Percentiles rank a stretch among this genome's conserved stretches.
Evolutionary conservation across 805 yeast genomes (phyloP).

Genomic region (Metschnikowia baotianmanensis): DNA sequence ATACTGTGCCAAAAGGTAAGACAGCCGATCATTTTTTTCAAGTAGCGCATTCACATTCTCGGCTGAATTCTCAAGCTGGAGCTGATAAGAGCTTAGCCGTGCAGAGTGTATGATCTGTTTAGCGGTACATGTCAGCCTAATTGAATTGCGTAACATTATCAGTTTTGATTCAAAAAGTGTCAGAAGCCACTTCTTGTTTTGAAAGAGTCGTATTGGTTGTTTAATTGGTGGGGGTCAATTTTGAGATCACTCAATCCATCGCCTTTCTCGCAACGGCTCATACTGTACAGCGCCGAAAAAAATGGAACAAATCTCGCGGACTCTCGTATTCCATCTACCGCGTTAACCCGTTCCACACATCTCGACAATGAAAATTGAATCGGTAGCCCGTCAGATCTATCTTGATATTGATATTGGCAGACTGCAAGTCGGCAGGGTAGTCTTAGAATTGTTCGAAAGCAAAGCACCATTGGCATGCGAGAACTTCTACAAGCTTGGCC

Average conservation of each 20-base stretch:
- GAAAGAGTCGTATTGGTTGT: no score
- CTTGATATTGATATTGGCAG: constrained; percentile 53
- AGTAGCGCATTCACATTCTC: constrained; percentile 47
- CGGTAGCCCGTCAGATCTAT: constrained; percentile 32
- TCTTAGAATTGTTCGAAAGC: constrained; percentile 47
- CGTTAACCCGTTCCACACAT: no score
- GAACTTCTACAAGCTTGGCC: constrained; percentile 46
- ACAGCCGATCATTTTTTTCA: constrained; percentile 55
- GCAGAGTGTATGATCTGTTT: not conserved
- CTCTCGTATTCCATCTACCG: no score
- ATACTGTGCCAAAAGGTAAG: constrained; percentile 64
- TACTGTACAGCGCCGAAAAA: constrained; percentile 1
- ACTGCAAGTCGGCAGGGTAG: constrained; percentile 54
- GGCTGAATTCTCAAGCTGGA: constrained; percentile 32
- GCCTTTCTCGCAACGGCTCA: no score
- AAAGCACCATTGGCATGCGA: constrained; percentile 56
- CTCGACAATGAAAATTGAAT: constrained; percentile 32
- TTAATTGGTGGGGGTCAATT: no score
- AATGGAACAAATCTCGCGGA: not conserved
- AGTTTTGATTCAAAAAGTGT: no score
- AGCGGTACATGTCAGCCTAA: not conserved
- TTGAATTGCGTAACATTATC: not conserved
- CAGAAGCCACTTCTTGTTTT: no score
- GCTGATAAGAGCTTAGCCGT: constrained; percentile 13
- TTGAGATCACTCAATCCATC: no score